Evolutionary conservation across 1,284 basidiomycete genomes (phyloP).

Genomic region (Inonotus hispidus): DNA sequence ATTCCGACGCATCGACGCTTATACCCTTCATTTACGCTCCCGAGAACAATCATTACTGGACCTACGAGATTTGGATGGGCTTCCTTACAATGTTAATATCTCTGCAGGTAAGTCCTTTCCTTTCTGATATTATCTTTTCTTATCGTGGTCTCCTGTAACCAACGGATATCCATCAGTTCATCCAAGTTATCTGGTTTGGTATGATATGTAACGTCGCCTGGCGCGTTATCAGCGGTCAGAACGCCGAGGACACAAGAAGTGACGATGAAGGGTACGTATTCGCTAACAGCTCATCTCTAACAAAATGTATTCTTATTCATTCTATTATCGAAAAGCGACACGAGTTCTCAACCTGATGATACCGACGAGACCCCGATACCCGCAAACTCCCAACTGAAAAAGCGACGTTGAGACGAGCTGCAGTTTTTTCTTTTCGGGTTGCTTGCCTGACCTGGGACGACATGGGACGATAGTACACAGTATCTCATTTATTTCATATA

Average conservation of each 20-base stretch:
- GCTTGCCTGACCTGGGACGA: background rate
- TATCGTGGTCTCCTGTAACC: no score
- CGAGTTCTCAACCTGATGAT: constrained; percentile 6
- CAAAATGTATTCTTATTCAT: no score
- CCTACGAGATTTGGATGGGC: constrained; percentile 34
- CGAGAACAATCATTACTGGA: constrained; percentile 53
- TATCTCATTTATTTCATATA: background rate
- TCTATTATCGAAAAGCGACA: background rate
- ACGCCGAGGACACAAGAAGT: constrained; percentile 81
- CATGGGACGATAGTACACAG: background rate
- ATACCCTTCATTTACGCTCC: constrained; percentile 58
- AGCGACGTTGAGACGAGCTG: constrained; percentile 7
- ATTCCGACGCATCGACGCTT: constrained; percentile 42
- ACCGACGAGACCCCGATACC: constrained; percentile 12
- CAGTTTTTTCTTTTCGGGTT: background rate
- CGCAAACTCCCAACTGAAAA: constrained; percentile 12
- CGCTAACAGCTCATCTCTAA: background rate
- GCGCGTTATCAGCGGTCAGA: constrained; percentile 69
- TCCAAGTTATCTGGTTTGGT: constrained; percentile 83
- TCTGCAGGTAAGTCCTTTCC: constrained; percentile 49
- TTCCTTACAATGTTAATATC: constrained; percentile 57
- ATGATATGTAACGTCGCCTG: constrained; percentile 82
- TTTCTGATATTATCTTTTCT: background rate
- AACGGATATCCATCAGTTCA: constrained; percentile 36
- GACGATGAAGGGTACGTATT: constrained; percentile 69